Base-by-base conservation (phyloP, 208 protist species). In the Giardia muris region DNA sequence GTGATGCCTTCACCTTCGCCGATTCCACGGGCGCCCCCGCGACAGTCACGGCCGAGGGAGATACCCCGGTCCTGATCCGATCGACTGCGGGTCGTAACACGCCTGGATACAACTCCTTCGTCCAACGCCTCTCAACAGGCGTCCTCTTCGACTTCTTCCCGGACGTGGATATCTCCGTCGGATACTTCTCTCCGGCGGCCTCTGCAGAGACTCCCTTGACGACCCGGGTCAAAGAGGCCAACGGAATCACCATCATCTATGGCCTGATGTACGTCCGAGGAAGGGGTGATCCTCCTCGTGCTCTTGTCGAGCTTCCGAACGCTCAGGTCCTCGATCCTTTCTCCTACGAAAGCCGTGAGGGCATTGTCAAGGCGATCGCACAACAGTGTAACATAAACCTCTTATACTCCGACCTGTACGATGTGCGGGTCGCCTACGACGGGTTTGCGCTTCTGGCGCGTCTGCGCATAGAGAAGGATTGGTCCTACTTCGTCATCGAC, bases 321-420 rank as follows among this genome's bases (percentile, higher is more conserved):
- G 57, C 57, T 30, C 57, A 76, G 30, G 57, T 76, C 19, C 10
- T 76, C 57, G 57, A 76, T 76, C 19, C 30, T 10, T 39, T 30
- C 30, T 76, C 57, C 30, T 76, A 76, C 30, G 19, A 10, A 30
- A 76, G 57, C 57, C 57, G 57, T 39, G 57, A 76, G 30, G 57
- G 57, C 19, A 76, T 76, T 30, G 30, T 76, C 30, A 76, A 76
- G 57, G 30, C 30, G 19, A 76, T 76, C 57, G 57, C 57, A 10
- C 57, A 76, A 30, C 57, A 76, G 30, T 76, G 57, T 76, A 76
- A 76, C 57, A 76, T 39, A 76, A 76, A 76, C 57, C 57, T 76
- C 57, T 76, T 76, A 76, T 76, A 39, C 30, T 76, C 57, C 19
- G 57, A 76, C 30, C 57, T 76, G 10, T 76, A 76, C 30, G 57